Evolutionary conservation across 139 green algal species (phyloP).

Genomic region (Coelastrella sp.): DNA sequence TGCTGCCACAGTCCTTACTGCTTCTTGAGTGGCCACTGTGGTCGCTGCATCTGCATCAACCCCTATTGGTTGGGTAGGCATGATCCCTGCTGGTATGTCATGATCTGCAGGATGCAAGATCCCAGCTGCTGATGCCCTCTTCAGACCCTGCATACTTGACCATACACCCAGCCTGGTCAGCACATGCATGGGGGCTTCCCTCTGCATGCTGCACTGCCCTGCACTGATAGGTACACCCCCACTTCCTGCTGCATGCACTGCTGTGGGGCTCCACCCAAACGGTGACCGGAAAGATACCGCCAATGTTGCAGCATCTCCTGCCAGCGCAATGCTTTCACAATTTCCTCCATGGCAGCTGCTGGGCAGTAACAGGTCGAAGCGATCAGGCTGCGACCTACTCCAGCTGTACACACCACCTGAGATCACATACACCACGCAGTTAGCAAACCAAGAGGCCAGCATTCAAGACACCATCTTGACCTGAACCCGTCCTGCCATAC

Average conservation of each 20-base stretch:
- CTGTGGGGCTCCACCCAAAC: neutral
- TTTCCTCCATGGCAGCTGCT: slow-evolving; percentile 33
- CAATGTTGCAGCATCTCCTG: neutral
- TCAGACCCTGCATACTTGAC: neutral
- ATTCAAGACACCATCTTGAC: too few species aligned
- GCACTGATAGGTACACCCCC: neutral
- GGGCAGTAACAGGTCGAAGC: slow-evolving; percentile 24
- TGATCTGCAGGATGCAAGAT: too few species aligned
- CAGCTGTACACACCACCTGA: slow-evolving; percentile 43
- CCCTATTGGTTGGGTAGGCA: neutral
- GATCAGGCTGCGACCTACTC: neutral
- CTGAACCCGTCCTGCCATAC: too few species aligned
- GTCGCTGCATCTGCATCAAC: neutral
- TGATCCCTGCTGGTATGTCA: too few species aligned
- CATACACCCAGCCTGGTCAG: neutral
- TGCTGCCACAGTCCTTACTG: too few species aligned
- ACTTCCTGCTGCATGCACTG: neutral
- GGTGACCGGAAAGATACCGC: slow-evolving; percentile 37
- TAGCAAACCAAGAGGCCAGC: neutral
- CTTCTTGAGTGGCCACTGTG: neutral
- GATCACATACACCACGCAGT: neutral
- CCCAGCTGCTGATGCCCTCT: neutral
- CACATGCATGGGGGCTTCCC: neutral
- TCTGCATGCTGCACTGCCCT: neutral
- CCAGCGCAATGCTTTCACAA: slow-evolving; percentile 26